A percentile compares a stretch with the other conserved stretches of the same genome.
Conservation (phyloP, 2,329 filamentous ascomycete species). For the Neopestalotiopsis rosae region DNA sequence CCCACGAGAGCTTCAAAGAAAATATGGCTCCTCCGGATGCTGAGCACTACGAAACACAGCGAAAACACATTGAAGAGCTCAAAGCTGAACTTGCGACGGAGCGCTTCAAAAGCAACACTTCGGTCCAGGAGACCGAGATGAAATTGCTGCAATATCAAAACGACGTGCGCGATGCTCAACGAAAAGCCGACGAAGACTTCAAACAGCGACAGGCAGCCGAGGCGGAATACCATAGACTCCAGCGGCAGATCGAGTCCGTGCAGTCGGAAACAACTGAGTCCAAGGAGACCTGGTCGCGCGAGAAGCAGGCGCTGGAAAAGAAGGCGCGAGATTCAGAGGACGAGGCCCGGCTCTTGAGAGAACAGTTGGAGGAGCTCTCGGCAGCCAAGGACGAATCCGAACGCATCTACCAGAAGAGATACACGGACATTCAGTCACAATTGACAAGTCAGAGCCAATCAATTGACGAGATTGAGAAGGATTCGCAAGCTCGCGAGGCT, state of each 20-base stretch:
- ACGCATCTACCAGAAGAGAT: constrained; percentile 61
- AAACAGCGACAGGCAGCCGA: constrained; percentile 68
- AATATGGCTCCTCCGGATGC: constrained; percentile 64
- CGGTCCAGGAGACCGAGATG: constrained; percentile 88
- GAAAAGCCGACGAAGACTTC: constrained; percentile 85
- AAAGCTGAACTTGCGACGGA: constrained; percentile 89
- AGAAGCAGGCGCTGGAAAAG: constrained; percentile 71
- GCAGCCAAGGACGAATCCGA: constrained; percentile 72
- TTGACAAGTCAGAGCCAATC: constrained; percentile 51
- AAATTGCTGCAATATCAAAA: constrained; percentile 78
- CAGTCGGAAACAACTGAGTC: constrained; percentile 58
- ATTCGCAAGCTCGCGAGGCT: constrained; percentile 60
- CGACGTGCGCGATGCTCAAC: constrained; percentile 80
- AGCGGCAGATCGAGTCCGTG: constrained; percentile 54
- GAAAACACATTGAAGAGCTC: constrained; percentile 72
- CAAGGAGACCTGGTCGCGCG: constrained; percentile 54
- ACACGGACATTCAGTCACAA: constrained; percentile 59
- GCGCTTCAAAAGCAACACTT: constrained; percentile 84
- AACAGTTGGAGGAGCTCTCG: constrained; percentile 78
- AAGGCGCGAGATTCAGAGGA: constrained; percentile 74
- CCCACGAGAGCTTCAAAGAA: constrained; percentile 64
- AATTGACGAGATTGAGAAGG: constrained; percentile 64
- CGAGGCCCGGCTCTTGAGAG: constrained; percentile 74
- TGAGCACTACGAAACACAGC: constrained; percentile 64
- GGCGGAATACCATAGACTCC: constrained; percentile 54